Evolutionary conservation across 2,329 filamentous ascomycete genomes (phyloP).

Genomic region (Aureobasidium sp.): DNA sequence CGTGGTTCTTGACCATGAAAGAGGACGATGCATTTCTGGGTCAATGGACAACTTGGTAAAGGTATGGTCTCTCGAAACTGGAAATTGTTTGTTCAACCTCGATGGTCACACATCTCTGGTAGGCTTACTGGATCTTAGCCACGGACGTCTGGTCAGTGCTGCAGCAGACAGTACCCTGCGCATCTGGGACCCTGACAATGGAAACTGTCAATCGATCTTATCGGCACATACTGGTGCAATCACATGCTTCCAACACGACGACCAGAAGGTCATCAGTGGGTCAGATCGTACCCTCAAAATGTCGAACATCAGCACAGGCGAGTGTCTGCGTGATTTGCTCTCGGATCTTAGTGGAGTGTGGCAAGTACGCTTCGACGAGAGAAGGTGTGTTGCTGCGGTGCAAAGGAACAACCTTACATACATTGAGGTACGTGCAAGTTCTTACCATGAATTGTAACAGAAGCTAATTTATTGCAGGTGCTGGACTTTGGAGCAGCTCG

Average conservation of each 20-base stretch:
- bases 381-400: conserved; percentile 90
- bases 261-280: conserved; percentile 90
- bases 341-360: conserved; percentile 94
- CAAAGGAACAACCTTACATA: conserved; percentile 89
- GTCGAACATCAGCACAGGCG: conserved; percentile 91
- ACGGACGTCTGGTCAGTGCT: conserved; percentile 85
- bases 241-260: conserved; percentile 97
- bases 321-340: conserved; percentile 85
- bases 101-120: conserved; percentile 91
- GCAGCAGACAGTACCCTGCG: conserved; percentile 90
- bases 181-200: conserved; percentile 94
- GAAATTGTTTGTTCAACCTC: conserved; percentile 74
- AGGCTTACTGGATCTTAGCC: conserved; percentile 79
- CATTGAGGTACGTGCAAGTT: conserved; percentile 64
- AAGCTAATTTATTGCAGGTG: conserved; percentile 53
- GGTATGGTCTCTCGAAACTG: conserved; percentile 90
- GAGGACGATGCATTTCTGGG: conserved; percentile 92
- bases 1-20: conserved; percentile 83
- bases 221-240: conserved; percentile 95
- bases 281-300: conserved; percentile 95
- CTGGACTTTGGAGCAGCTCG: conserved; percentile 93
- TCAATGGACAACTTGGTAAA: conserved; percentile 98
- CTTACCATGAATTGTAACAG: neutral
- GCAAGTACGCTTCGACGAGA: conserved; percentile 97
- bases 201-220: conserved; percentile 80